phyloP scores from a whole-genome alignment of 345 rosid species.

The Microcos paniculata region DNA sequence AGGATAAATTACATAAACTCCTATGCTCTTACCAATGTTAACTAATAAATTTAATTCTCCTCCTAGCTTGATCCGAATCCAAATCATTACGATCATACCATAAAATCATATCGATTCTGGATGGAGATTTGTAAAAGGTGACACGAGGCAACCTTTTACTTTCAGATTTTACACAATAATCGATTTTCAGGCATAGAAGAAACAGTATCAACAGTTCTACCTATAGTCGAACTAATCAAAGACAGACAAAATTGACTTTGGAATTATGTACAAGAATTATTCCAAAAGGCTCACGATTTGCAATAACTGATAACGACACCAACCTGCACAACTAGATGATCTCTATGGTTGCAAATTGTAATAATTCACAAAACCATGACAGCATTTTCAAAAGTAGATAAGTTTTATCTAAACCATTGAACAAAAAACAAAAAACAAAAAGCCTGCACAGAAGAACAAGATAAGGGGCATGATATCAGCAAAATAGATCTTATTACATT shows the following conservation, averaged over 20 bases:
- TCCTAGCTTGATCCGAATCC: background rate
- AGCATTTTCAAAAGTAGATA: slow-evolving; percentile 17
- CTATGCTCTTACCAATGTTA: background rate
- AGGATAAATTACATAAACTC: background rate
- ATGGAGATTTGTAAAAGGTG: too few relatives aligned
- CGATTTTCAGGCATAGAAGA: too few relatives aligned
- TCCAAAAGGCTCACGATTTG: background rate
- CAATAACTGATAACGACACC: background rate
- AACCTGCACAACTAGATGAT: background rate
- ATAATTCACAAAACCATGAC: slow-evolving; percentile 6
- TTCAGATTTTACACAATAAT: too few relatives aligned
- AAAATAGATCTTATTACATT: background rate
- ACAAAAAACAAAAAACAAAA: slow-evolving; percentile 4
- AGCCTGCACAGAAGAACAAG: background rate
- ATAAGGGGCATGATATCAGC: slow-evolving; percentile 6
- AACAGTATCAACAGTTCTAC: background rate
- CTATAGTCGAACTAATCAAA: background rate
- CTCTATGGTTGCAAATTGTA: slow-evolving; percentile 2
- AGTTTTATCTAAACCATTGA: background rate
- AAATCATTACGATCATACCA: background rate
- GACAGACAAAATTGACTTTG: background rate
- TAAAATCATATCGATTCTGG: background rate
- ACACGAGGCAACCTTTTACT: too few relatives aligned
- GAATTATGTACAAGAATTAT: background rate
- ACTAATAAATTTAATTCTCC: background rate